Evolutionary conservation across 371 early-diverging fungal genomes (phyloP), one percentile per base, ranked within the genome.

Genomic region (Chytridiales sp.): DNA sequence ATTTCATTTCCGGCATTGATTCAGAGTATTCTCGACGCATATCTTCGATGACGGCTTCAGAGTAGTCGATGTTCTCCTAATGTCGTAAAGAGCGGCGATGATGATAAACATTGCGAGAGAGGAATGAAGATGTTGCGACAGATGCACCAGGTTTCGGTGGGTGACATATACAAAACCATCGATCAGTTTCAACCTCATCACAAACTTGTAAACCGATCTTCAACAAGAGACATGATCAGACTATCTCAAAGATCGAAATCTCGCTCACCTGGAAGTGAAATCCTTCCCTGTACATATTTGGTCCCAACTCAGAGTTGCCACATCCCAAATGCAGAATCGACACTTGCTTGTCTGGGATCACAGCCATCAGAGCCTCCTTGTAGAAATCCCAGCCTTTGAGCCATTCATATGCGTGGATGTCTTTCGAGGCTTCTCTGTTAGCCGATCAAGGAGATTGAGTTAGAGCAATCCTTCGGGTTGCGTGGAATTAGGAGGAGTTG

Each of bases 1-100:
- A 88, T 43, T 51, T 51, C 70, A 73, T 83, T 66, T 76, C 81
- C 29, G 77, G 69, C 64, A 79, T 80, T n/a, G n/a, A 38, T 86
- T 77, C 22, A 51, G 65, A 68, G 81, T 80, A 53, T 87, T 76
- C 52, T 68, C 51, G 15, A 79, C 70, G 31, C 94, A 93, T 93
- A 48, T 85, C 79, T 13, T 84, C 83, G 62, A 93, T 90, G 4
- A 91, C 93, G 5, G 77, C 78, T 21, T 73, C 74, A 32, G 91
- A 87, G 68, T 86, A 93, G 67, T 93, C 94, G 19, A 92, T 82
- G 60, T 93, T 92, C 22, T 27, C 40, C 26, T 62, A 56, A 24
- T 53, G 46, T n/a, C 32, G 39, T 13, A 34, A 53, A 53, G 4
- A 48, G 46, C 15, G n/a, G n/a, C n/a, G n/a, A n/a, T n/a, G n/a